phyloP scores from a whole-genome alignment of 768 basidiomycete species.

The Lentinula edodes region DNA sequence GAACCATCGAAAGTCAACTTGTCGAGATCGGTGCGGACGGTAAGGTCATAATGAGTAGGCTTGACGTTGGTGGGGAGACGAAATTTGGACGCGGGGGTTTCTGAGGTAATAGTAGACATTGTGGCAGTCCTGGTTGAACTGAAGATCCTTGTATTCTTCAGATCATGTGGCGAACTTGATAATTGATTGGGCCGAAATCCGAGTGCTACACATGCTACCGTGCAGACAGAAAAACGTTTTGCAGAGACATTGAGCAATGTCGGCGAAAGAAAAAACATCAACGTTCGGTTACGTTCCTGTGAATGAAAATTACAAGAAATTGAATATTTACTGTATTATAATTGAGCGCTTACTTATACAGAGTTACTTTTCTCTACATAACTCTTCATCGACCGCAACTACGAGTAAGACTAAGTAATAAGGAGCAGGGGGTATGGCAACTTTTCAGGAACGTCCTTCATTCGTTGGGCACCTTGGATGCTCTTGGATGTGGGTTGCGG shows the following conservation, averaged over 20 bases:
- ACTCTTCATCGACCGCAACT: too few species aligned
- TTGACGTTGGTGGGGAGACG: constrained; percentile 43
- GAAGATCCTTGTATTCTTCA: not conserved
- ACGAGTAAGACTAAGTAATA: too few species aligned
- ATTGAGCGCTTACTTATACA: too few species aligned
- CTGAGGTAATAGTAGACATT: not conserved
- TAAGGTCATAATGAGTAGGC: constrained; percentile 53
- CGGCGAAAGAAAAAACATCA: not conserved
- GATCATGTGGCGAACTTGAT: constrained; percentile 4
- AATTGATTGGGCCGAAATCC: not conserved
- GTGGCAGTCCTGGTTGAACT: not conserved
- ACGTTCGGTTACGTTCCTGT: not conserved
- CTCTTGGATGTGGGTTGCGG: too few species aligned
- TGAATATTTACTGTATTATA: too few species aligned
- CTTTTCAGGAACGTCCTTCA: too few species aligned
- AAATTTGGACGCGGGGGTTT: constrained; percentile 10
- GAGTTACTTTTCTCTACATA: too few species aligned
- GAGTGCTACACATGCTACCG: not conserved
- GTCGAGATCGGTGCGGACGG: constrained; percentile 55
- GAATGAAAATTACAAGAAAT: not conserved
- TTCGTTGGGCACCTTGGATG: too few species aligned
- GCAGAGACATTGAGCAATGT: not conserved
- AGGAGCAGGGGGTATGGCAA: too few species aligned
- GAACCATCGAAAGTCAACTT: constrained; percentile 53
- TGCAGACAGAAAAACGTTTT: not conserved